phyloP scores from a whole-genome alignment of 208 protist genomes.

The Acanthamoeba healyi region DNA sequence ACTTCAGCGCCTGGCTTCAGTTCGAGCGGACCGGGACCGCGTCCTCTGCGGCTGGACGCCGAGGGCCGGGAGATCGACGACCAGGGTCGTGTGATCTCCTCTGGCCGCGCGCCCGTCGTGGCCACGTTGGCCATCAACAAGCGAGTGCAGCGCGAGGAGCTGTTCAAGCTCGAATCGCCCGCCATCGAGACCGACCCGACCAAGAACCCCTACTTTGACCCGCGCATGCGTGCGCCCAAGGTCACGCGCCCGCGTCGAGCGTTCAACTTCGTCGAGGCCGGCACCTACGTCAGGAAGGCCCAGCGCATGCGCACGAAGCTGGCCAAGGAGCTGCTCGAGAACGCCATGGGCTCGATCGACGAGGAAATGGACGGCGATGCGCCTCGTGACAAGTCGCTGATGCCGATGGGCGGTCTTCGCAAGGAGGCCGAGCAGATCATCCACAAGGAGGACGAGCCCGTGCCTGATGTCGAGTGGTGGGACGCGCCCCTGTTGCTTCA shows the following conservation, averaged over 20 bases:
- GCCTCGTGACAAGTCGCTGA: conserved; percentile 7
- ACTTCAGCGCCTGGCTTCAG: not conserved
- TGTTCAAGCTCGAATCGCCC: conserved; percentile 59
- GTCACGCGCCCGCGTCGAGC: not conserved
- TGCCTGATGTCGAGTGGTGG: conserved; percentile 79
- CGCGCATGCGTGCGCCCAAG: conserved; percentile 48
- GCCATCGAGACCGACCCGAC: conserved; percentile 34
- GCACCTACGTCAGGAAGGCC: conserved; percentile 63
- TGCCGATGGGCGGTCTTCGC: not conserved
- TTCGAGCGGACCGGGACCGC: not conserved
- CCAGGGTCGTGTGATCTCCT: not conserved
- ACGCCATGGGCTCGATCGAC: not conserved
- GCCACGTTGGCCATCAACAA: conserved; percentile 58
- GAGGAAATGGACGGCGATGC: not conserved
- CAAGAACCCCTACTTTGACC: conserved; percentile 64
- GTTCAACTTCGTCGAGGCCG: conserved; percentile 63
- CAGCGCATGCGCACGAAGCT: conserved; percentile 64
- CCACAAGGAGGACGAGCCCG: conserved; percentile 48
- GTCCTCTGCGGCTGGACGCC: conserved; percentile 31
- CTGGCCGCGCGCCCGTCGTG: not conserved
- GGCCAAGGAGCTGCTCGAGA: conserved; percentile 63
- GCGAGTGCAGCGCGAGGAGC: conserved; percentile 18
- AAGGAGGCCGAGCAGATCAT: conserved; percentile 48
- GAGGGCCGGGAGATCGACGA: conserved; percentile 57
- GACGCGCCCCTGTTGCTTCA: conserved; percentile 47